Conservation (phyloP, 345 rosid genomes). For the Citrus australasica region DNA sequence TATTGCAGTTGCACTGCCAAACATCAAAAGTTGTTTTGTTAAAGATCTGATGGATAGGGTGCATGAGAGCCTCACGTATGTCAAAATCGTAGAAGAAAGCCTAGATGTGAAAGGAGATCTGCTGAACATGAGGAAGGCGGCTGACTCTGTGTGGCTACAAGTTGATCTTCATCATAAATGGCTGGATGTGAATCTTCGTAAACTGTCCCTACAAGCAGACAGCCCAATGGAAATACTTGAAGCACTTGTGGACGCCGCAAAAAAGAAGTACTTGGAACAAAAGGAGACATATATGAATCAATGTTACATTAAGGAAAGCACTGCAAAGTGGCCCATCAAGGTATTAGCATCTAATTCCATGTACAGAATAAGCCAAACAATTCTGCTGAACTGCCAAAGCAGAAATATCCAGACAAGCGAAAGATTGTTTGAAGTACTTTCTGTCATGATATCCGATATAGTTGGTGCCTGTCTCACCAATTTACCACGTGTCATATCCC, state of each 20-base stretch:
- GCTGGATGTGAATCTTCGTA: conserved; percentile 62
- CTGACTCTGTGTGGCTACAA: conserved; percentile 56
- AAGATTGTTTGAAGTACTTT: conserved; percentile 38
- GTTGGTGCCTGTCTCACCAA: conserved; percentile 78
- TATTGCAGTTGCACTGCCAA: conserved; percentile 63
- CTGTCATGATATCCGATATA: conserved; percentile 57
- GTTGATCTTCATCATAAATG: conserved; percentile 67
- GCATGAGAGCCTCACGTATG: conserved; percentile 54
- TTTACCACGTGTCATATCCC: conserved; percentile 38
- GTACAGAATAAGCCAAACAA: conserved; percentile 65
- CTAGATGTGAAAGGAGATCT: conserved; percentile 32
- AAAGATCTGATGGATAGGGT: conserved; percentile 46
- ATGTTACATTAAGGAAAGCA: conserved; percentile 33
- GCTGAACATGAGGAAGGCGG: conserved; percentile 50
- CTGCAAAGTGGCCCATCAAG: conserved; percentile 72
- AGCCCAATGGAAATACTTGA: conserved; percentile 50
- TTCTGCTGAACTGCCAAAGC: conserved; percentile 35
- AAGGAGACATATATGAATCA: conserved; percentile 27
- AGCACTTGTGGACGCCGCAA: conserved; percentile 47
- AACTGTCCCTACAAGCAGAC: conserved; percentile 37
- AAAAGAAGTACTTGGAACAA: conserved; percentile 37
- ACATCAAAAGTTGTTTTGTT: conserved; percentile 22
- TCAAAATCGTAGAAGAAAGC: conserved; percentile 44
- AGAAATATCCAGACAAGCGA: conserved; percentile 23
- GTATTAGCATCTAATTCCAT: conserved; percentile 74